A percentile compares a stretch with the other conserved stretches of the same genome.
Conservation (phyloP, 192 early-diverging fungal genomes). For the Coemansia reversa region DNA sequence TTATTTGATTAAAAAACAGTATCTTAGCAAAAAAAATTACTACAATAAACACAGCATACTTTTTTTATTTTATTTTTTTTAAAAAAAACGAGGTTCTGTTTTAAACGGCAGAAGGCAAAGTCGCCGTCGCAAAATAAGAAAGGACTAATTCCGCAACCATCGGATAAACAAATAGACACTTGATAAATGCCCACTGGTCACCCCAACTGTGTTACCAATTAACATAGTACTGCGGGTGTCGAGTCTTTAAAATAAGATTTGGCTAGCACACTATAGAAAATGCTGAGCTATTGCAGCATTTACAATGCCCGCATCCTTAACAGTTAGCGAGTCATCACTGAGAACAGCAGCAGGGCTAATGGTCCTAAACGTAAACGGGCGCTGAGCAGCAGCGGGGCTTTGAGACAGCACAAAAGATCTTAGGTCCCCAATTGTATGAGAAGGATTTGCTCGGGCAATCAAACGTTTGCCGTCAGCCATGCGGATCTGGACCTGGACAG, state of each 20-base stretch:
- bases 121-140: too few relatives aligned
- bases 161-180: too few relatives aligned
- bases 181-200: too few relatives aligned
- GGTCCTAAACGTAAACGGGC: conserved; percentile 75
- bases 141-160: too few relatives aligned
- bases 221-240: too few relatives aligned
- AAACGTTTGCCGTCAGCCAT: conserved; percentile 85
- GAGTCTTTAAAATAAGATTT: not conserved
- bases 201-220: not conserved
- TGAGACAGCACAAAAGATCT: conserved; percentile 72
- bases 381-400: conserved; percentile 58
- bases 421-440: conserved; percentile 85
- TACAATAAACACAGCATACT: too few relatives aligned
- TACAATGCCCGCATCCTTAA: conserved; percentile 81
- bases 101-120: too few relatives aligned
- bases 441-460: conserved; percentile 88
- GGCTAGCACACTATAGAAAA: conserved; percentile 26
- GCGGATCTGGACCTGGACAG: conserved; percentile 88
- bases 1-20: too few relatives aligned
- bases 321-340: conserved; percentile 64
- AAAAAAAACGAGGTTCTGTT: too few relatives aligned
- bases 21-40: too few relatives aligned
- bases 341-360: conserved; percentile 85
- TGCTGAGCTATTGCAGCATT: conserved; percentile 85
- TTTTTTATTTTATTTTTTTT: too few relatives aligned